Evolutionary conservation across 371 early-diverging fungal genomes (phyloP), one percentile per base, ranked within the genome.

Genomic region (Apophysomyces elegans): DNA sequence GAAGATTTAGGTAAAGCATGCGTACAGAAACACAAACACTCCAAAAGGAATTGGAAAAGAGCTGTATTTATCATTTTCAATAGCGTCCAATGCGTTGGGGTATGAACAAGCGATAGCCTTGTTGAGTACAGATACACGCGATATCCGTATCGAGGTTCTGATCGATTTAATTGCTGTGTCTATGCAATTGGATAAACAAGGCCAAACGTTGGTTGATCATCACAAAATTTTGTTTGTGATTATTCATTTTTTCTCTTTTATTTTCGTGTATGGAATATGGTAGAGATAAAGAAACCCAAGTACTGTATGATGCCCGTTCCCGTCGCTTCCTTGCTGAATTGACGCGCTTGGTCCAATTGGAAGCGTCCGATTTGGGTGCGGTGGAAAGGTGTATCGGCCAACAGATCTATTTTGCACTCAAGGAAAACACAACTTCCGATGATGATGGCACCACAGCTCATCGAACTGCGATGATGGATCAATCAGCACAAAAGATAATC

Each of bases 361-460:
- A 43, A 11, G 54, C 61, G 1, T 64, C 61, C 0, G 80, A 83
- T 59, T 56, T 83, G 8, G 44, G 58, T 7, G 69, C 73, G 1
- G 84, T 80, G 0, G 84, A 83, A 58, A 65, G 74, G 21, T 75
- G 76, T 36, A 60, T 83, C 4, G 71, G 76, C 0, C 84, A 83
- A 44, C 79, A 83, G 62, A 78, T 83, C 64, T 83, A 80, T 54
- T 83, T 80, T 69, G 68, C 69, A 4, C 7, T 83, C 2, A 61
- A 74, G 37, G 72, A 81, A n/a, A 64, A 59, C 5, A 56, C 63
- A 11, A 56, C 59, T 32, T 36, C 64, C 13, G 59, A 69, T 4
- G 62, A 67, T 32, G 54, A 16, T 11, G 54, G 21, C 7, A 26
- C 8, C 21, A 26, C 32, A 26, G 0, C 32, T 26, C 32, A 26